Evolutionary conservation across 768 basidiomycete species (phyloP).

Genomic region (Exsudoporus frostii): DNA sequence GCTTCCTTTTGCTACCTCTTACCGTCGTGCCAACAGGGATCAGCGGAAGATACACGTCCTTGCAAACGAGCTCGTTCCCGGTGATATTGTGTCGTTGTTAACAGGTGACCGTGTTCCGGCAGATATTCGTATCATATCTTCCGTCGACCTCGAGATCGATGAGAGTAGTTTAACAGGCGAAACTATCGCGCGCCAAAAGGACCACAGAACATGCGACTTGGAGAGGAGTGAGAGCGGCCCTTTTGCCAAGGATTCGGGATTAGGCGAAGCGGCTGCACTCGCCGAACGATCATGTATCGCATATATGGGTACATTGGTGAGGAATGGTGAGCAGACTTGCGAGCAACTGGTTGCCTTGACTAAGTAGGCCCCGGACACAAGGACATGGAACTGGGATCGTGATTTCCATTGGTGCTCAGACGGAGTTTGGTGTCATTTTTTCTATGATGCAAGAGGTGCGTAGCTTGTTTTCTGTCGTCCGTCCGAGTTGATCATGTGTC

Average conservation of each 20-base stretch:
- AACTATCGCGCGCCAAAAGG: conserved; percentile 76
- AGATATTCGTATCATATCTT: conserved; percentile 79
- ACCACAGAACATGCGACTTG: conserved; percentile 49
- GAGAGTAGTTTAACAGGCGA: conserved; percentile 96
- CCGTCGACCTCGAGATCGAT: conserved; percentile 89
- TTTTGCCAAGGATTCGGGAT: conserved; percentile 32
- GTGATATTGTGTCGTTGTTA: conserved; percentile 84
- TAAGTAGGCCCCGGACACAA: conserved; percentile 24
- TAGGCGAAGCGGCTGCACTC: conserved; percentile 48
- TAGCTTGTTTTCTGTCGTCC: conserved; percentile 1
- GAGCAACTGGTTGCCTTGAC: background rate
- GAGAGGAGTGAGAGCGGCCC: conserved; percentile 25
- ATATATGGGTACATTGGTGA: conserved; percentile 94
- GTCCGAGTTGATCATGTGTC: background rate
- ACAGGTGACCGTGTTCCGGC: conserved; percentile 95
- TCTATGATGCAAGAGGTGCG: conserved; percentile 96
- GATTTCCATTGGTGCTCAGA: conserved; percentile 79
- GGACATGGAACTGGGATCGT: conserved; percentile 84
- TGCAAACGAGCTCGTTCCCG: conserved; percentile 95
- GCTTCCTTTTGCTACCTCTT: background rate
- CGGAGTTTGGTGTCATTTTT: conserved; percentile 96
- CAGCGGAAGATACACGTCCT: conserved; percentile 74
- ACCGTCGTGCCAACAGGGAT: conserved; percentile 23
- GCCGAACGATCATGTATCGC: conserved; percentile 86
- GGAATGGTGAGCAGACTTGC: conserved; percentile 60